Percentiles rank a stretch among this genome's conserved stretches.
Evolutionary conservation across 169 alveolate species (phyloP).

Genomic region (Neospora caninum): DNA sequence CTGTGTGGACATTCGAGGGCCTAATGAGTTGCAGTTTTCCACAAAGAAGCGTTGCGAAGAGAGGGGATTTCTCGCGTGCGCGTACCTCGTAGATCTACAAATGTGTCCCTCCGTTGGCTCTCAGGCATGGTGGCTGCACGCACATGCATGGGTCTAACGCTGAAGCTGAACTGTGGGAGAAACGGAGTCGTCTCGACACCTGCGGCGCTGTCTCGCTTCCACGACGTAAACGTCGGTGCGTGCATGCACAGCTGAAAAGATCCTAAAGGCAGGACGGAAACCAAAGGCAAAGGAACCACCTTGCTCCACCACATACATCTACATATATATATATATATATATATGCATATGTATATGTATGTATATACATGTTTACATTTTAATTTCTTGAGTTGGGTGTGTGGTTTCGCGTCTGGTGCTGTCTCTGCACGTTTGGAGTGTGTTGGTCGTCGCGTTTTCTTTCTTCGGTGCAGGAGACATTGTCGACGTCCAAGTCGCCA

Average conservation of each 20-base stretch:
- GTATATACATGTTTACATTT: not conserved
- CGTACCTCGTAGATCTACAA: not conserved
- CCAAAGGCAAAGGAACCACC: not conserved
- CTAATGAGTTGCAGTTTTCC: too few species aligned
- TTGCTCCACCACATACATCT: not conserved
- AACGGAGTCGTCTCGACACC: slow-evolving; percentile 77
- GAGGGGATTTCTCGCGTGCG: not conserved
- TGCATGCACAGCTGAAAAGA: not conserved
- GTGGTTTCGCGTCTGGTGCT: not conserved
- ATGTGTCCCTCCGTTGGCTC: not conserved
- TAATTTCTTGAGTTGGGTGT: not conserved
- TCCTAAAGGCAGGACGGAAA: not conserved
- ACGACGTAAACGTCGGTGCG: slow-evolving; percentile 71
- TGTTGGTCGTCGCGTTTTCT: not conserved
- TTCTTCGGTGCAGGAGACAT: slow-evolving; percentile 16
- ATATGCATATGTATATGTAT: not conserved
- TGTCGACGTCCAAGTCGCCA: slow-evolving; percentile 31
- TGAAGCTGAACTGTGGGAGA: slow-evolving; percentile 76
- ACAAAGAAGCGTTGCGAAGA: not conserved
- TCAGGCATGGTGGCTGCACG: slow-evolving; percentile 74
- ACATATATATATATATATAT: slow-evolving; percentile 5
- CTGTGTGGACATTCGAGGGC: too few species aligned
- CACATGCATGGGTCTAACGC: slow-evolving; percentile 62
- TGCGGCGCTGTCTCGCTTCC: slow-evolving; percentile 74
- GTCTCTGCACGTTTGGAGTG: not conserved